These are phyloP conservation scores for Schrenkiella parvula DNA, from an alignment of 345 rosid species.

Conservation along the genomic window DNA sequence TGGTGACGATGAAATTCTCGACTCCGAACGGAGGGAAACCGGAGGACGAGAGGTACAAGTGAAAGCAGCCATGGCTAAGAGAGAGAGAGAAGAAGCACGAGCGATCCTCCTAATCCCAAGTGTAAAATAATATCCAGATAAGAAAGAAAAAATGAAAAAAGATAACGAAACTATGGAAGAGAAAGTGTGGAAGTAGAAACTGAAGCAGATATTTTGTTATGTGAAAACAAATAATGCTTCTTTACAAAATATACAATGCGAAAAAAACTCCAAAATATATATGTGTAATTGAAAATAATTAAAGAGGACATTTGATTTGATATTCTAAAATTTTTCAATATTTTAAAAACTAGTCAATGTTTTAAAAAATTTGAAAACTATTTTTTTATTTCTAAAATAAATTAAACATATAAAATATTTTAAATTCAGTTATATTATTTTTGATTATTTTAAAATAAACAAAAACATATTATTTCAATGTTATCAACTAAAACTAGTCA, in stretches of 20 bases:
- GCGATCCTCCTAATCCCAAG: slow-evolving; percentile 26
- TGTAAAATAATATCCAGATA: slow-evolving; percentile 29
- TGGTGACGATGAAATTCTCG: slow-evolving; percentile 2
- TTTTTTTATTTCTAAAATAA: too few relatives aligned
- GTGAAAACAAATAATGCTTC: neutral
- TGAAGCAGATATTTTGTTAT: neutral
- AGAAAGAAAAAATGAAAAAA: neutral
- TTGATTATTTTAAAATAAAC: too few relatives aligned
- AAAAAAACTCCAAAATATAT: too few relatives aligned
- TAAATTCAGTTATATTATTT: too few relatives aligned
- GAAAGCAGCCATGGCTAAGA: slow-evolving; percentile 38
- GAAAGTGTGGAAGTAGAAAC: neutral
- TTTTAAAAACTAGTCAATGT: too few relatives aligned
- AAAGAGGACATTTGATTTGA: too few relatives aligned
- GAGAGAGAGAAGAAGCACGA: slow-evolving; percentile 12
- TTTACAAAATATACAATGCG: neutral
- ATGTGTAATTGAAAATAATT: too few relatives aligned
- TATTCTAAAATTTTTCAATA: too few relatives aligned
- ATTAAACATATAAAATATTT: too few relatives aligned
- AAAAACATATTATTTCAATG: too few relatives aligned
- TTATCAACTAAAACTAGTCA: too few relatives aligned
- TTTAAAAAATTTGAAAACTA: too few relatives aligned
- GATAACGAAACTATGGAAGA: slow-evolving; percentile 35
- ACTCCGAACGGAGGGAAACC: slow-evolving; percentile 31
- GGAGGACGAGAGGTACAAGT: slow-evolving; percentile 32